Evolutionary conservation across 2,329 filamentous ascomycete genomes (phyloP), one percentile per base, ranked within the genome.

Genomic region (Ramularia endophylla): DNA sequence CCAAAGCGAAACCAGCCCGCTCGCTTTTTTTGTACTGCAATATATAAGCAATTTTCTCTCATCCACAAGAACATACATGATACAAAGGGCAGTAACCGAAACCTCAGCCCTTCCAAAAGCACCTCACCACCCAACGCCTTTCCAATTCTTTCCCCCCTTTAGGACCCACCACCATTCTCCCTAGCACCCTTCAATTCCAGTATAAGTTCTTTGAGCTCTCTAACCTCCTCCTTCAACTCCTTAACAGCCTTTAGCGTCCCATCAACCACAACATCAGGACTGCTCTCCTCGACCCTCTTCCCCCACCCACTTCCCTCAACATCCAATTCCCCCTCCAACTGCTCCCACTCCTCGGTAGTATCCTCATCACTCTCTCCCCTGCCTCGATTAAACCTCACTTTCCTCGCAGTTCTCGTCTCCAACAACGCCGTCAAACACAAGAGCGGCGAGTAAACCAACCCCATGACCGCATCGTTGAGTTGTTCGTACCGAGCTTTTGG

Each of bases 321-420:
- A 59, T 95, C 84, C 15, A 90, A 61, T 38, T 85, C 75, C 5
- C 71, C 71, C 7, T 72, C 66, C 59, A 90, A 71, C 62, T 95
- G 84, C 67, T 98, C 92, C 92, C 92, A 98, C 61, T 95, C 90
- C 59, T 97, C 85, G 7, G 84, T 68, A 1, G 80, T 80, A 52
- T 95, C 88, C 53, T 98, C 92, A 52, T 98, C 92, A 3, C 83
- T 83, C 52, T 95, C 89, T 28, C 89, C 87, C 12, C 85, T 70
- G 12, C 75, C 75, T 1, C 92, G 75, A 61, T 97, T 97, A 41
- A 70, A 72, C 17, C 73, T 52, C 17, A 62, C 58, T 35, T 46
- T 52, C 7, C 56, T 46, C 13, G 69, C 69, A 7, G 66, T 62
- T 5, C 59, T 48, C 11, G 64, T 66, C 43, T 71, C 70, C 15